Percentiles rank a stretch among this genome's conserved stretches.
phyloP scores from a whole-genome alignment of 2,329 filamentous ascomycete genomes.

The Canariomyces notabilis region DNA sequence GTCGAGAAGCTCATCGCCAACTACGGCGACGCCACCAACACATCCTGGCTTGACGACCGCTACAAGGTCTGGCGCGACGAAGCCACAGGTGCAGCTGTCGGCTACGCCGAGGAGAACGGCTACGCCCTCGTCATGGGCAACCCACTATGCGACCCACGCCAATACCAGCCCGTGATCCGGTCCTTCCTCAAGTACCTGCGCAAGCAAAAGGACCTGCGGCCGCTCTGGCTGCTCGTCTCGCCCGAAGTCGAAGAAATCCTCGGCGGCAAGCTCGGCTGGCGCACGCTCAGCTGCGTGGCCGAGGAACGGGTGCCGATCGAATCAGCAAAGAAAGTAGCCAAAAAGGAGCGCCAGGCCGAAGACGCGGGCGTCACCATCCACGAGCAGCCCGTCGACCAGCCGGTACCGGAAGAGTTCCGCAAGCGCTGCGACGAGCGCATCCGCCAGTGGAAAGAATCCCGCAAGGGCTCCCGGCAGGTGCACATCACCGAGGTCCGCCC shows the following conservation, averaged over 20 bases:
- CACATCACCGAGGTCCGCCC: slow-evolving; percentile 86
- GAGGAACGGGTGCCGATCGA: slow-evolving; percentile 83
- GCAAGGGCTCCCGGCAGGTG: slow-evolving; percentile 76
- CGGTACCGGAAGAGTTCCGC: slow-evolving; percentile 61
- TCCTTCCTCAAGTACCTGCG: slow-evolving; percentile 69
- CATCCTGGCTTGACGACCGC: slow-evolving; percentile 85
- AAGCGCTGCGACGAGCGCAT: slow-evolving; percentile 67
- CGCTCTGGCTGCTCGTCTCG: slow-evolving; percentile 86
- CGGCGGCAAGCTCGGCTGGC: slow-evolving; percentile 76
- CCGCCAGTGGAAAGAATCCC: slow-evolving; percentile 70
- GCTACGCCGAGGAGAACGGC: slow-evolving; percentile 66
- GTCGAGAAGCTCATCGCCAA: slow-evolving; percentile 88
- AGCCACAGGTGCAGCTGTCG: slow-evolving; percentile 73
- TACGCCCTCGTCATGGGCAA: slow-evolving; percentile 71
- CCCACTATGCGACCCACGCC: slow-evolving; percentile 73
- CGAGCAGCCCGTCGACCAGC: slow-evolving; percentile 61
- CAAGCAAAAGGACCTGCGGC: slow-evolving; percentile 53
- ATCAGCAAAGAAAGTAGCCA: slow-evolving; percentile 53
- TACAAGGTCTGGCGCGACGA: slow-evolving; percentile 84
- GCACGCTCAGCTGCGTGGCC: slow-evolving; percentile 79
- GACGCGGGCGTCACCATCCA: slow-evolving; percentile 78
- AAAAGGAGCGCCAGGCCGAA: slow-evolving; percentile 76
- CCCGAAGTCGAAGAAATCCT: slow-evolving; percentile 73
- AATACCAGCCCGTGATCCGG: slow-evolving; percentile 68
- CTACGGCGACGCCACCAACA: slow-evolving; percentile 91